These are phyloP conservation scores for Hyphopichia pseudoburtonii DNA, from an alignment of 1,139 yeast genomes.

Conservation along the genomic window DNA sequence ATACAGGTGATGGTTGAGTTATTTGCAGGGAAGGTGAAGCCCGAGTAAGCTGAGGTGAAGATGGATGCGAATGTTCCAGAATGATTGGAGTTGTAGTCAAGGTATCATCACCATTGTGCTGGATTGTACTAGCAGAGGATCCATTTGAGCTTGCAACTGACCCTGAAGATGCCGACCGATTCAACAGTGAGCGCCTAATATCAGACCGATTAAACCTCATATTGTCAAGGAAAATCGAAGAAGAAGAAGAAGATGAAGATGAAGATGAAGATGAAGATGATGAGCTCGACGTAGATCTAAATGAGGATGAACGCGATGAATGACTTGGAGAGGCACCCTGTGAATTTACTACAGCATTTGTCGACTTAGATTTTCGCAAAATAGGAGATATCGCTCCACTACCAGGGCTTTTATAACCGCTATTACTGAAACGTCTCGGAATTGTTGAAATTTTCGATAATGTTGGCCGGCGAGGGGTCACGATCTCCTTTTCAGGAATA, in stretches of 20 bases:
- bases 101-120: not conserved
- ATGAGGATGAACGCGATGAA: not conserved
- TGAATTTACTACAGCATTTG: not conserved
- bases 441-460: slow-evolving; percentile 2
- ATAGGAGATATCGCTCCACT: slow-evolving; percentile 2
- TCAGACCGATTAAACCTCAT: not conserved
- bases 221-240: not conserved
- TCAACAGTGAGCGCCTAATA: not conserved
- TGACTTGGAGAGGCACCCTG: not conserved
- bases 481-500: not conserved
- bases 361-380: slow-evolving; percentile 3
- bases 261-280: not conserved
- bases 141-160: not conserved
- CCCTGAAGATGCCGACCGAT: not conserved
- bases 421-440: slow-evolving; percentile 3
- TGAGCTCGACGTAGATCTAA: not conserved
- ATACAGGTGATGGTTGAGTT: not conserved
- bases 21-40: not conserved
- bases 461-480: slow-evolving; percentile 4
- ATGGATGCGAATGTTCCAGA: not conserved
- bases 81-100: not conserved
- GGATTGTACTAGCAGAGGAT: slow-evolving; percentile 1
- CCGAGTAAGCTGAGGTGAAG: not conserved
- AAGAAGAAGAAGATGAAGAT: not conserved
- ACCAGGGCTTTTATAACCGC: not conserved